Evolutionary conservation across 352 stramenopile species (phyloP).

Genomic region (Peronospora belbahrii): DNA sequence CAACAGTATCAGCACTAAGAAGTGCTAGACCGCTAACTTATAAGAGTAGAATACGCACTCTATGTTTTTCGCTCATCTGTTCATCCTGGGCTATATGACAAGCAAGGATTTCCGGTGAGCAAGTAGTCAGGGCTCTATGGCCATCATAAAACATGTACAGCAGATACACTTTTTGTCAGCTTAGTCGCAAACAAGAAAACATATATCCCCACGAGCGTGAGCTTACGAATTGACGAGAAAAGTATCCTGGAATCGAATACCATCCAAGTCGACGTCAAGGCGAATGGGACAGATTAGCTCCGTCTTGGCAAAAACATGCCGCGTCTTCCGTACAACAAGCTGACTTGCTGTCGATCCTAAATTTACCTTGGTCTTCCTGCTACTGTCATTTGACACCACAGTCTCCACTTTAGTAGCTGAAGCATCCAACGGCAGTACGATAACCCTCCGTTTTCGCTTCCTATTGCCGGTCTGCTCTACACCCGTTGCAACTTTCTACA

Average conservation of each 20-base stretch:
- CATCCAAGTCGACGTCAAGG: conserved; percentile 69
- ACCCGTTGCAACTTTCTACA: conserved; percentile 19
- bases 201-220: background rate
- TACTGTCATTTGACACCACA: background rate
- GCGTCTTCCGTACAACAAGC: conserved; percentile 13
- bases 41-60: conserved; percentile 15
- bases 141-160: background rate
- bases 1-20: background rate
- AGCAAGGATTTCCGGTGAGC: conserved; percentile 49
- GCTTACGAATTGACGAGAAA: conserved; percentile 59
- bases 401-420: conserved; percentile 1
- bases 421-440: conserved; percentile 34
- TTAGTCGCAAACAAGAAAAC: background rate
- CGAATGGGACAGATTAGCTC: conserved; percentile 69
- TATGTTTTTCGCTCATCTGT: conserved; percentile 38
- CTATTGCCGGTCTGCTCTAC: conserved; percentile 18
- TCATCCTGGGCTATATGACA: conserved; percentile 56
- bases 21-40: background rate
- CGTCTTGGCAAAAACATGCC: conserved; percentile 6
- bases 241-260: conserved; percentile 69
- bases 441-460: conserved; percentile 56
- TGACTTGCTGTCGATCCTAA: conserved; percentile 9
- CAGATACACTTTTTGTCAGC: background rate
- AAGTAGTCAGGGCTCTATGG: conserved; percentile 19
- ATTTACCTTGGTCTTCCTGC: conserved; percentile 1